Evolutionary conservation across 768 basidiomycete genomes (phyloP), one percentile per base, ranked within the genome.

Genomic region (Lentinula detonsa): DNA sequence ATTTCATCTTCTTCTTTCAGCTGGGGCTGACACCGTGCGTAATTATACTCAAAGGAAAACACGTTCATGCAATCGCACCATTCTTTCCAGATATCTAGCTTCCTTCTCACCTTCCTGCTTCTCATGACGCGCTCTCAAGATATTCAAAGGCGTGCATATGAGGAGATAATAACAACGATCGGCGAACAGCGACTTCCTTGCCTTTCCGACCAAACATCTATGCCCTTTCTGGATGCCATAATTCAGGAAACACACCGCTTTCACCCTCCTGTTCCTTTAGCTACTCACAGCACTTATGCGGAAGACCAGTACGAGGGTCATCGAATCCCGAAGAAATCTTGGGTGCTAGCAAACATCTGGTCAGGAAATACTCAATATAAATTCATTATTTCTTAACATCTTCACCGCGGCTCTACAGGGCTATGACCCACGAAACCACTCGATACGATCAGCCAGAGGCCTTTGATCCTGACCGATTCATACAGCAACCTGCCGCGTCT

Each of bases 141-240:
- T 2, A 65, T 66, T 2, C 64, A 65, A 64, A 54, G 43, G 48
- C 64, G 63, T 40, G 71, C 66, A 1, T 66, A 69, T 34, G 53
- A 61, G 31, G 72, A 73, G 54, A 59, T 72, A 11, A 6, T 31
- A 11, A n/a, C 51, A n/a, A 8, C 66, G 8, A 49, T 71, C 7
- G 70, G 70, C n/a, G 52, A 45, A 11, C 60, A 66, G 23, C 62
- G 67, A 11, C 66, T 72, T 2, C 69, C 71, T 8, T 61, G 63
- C 45, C 60, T 68, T 51, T 62, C 61, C 4, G 72, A 74, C 59
- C 55, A 65, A 8, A 57, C 49, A 15, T 61, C 61, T 18, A 61
- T 74, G 18, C 71, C 72, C 1, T 74, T 70, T 59, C 51, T 74
- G 6, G 62, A 69, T 15, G 57, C 54, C 51, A 31, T 73, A 5